Conservation (phyloP, 805 yeast species). For the Yarrowia sp. region DNA sequence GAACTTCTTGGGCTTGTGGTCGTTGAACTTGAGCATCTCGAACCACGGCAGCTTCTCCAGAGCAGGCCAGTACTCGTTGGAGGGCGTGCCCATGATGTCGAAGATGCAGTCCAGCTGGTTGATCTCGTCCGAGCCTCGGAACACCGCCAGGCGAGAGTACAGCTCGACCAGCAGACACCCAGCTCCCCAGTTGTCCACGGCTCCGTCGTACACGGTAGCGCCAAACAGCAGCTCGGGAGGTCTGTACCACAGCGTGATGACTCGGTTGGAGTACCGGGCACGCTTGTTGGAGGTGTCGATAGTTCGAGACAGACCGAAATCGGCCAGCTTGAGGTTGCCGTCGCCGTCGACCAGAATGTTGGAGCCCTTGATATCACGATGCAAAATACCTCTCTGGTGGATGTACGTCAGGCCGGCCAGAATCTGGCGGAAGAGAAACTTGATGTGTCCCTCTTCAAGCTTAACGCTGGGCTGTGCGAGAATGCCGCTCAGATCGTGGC, state of each 20-base stretch:
- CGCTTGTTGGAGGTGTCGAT: constrained; percentile 40
- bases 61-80: constrained; percentile 68
- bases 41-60: constrained; percentile 88
- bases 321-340: constrained; percentile 87
- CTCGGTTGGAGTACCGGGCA: constrained; percentile 90
- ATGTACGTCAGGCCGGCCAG: constrained; percentile 77
- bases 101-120: constrained; percentile 77
- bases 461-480: constrained; percentile 69
- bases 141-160: constrained; percentile 69
- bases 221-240: constrained; percentile 94
- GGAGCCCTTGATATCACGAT: constrained; percentile 93
- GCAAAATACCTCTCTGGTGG: constrained; percentile 61
- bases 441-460: constrained; percentile 65
- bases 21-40: constrained; percentile 69
- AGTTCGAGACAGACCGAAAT: constrained; percentile 82
- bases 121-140: constrained; percentile 87
- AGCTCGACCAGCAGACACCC: constrained; percentile 88
- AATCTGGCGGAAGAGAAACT: constrained; percentile 74
- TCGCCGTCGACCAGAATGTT: constrained; percentile 72
- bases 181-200: constrained; percentile 95
- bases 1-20: constrained; percentile 40
- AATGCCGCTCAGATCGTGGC: constrained; percentile 88
- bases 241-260: constrained; percentile 94
- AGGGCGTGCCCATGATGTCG: constrained; percentile 85
- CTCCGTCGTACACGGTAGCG: constrained; percentile 83